Percentiles rank a stretch among this genome's conserved stretches.
These are phyloP conservation scores for Umbelopsis ramanniana DNA, from an alignment of 192 early-diverging fungal species.

Conservation along the genomic window DNA sequence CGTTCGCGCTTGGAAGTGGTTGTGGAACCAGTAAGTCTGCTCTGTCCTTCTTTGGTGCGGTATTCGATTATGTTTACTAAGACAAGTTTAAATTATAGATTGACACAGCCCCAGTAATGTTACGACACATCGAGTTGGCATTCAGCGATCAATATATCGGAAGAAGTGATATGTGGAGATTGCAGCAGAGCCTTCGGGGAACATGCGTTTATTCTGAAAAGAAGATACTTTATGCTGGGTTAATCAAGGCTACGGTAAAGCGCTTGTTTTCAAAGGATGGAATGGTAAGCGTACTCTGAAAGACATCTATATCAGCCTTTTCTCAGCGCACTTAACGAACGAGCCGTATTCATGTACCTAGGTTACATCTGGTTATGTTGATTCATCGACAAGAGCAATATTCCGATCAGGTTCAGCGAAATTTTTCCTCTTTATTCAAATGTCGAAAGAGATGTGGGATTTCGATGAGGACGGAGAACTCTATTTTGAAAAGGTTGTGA, in stretches of 20 bases:
- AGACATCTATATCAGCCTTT: not conserved
- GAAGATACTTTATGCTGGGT: conserved; percentile 68
- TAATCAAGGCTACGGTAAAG: conserved; percentile 79
- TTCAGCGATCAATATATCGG: conserved; percentile 93
- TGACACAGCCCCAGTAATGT: conserved; percentile 65
- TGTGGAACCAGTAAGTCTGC: conserved; percentile 17
- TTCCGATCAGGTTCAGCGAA: conserved; percentile 95
- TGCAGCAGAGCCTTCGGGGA: conserved; percentile 71
- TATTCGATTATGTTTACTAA: not conserved
- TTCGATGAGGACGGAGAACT: conserved; percentile 98
- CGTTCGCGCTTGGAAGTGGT: conserved; percentile 13
- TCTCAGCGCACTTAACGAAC: not conserved
- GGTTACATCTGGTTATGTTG: conserved; percentile 81
- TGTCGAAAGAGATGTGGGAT: conserved; percentile 97
- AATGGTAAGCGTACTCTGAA: conserved; percentile 41
- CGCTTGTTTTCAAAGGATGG: conserved; percentile 73
- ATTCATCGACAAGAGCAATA: conserved; percentile 77
- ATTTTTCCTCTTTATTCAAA: conserved; percentile 94
- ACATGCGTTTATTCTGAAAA: conserved; percentile 80
- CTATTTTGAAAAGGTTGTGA: conserved; percentile 91
- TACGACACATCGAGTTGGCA: conserved; percentile 83
- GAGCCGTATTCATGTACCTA: conserved; percentile 31
- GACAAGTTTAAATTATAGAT: conserved; percentile 46
- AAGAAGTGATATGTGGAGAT: conserved; percentile 92
- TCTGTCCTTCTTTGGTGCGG: not conserved